Evolutionary conservation across 768 basidiomycete genomes (phyloP).

Genomic region (Suillus subalutaceus): DNA sequence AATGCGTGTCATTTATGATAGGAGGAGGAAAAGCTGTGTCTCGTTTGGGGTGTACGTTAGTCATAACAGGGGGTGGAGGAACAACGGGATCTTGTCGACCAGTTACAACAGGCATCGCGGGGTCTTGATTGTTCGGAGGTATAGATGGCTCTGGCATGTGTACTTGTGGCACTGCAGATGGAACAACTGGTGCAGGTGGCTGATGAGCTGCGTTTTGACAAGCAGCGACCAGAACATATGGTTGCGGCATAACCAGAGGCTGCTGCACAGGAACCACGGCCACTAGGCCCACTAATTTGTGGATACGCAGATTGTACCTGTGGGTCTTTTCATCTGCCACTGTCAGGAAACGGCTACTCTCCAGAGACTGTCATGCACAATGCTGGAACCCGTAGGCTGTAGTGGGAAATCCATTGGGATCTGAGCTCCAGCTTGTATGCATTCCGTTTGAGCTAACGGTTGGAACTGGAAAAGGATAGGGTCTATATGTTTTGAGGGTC

Average conservation of each 20-base stretch:
- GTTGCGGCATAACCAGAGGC: conserved; percentile 31
- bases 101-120: conserved; percentile 9
- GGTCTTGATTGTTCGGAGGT: conserved; percentile 8
- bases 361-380: conserved; percentile 21
- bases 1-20: not conserved
- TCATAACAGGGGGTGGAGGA: not conserved
- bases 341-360: conserved; percentile 18
- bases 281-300: conserved; percentile 22
- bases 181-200: conserved; percentile 19
- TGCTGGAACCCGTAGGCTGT: conserved; percentile 24
- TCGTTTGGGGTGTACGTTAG: not conserved
- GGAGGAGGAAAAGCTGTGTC: not conserved
- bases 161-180: conserved; percentile 8
- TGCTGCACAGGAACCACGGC: conserved; percentile 30
- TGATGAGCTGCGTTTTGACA: conserved; percentile 16
- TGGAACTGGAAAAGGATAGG: conserved; percentile 22
- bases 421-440: conserved; percentile 25
- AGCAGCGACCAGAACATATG: conserved; percentile 27
- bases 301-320: conserved; percentile 27
- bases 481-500: conserved; percentile 23
- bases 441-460: conserved; percentile 14
- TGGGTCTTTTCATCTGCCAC: conserved; percentile 21
- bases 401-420: conserved; percentile 17
- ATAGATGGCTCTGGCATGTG: conserved; percentile 19
- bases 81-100: not conserved